phyloP scores from a whole-genome alignment of 257 asterid species.

The Ilex aquifolium region DNA sequence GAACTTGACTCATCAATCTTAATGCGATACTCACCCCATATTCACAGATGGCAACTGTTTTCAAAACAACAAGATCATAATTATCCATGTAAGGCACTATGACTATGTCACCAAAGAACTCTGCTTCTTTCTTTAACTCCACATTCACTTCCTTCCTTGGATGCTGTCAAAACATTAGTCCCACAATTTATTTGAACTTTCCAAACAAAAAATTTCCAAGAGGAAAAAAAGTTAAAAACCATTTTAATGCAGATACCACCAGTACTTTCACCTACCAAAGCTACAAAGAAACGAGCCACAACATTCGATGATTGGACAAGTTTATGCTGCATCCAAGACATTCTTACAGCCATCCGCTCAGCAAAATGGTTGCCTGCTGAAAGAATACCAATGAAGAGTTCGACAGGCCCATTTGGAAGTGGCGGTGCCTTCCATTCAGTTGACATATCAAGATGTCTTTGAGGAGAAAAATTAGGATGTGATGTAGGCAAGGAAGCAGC shows the following conservation, averaged over 20 bases:
- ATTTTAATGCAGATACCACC: neutral
- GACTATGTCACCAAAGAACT: slow-evolving; percentile 5
- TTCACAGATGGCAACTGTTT: neutral
- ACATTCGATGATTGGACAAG: slow-evolving; percentile 64
- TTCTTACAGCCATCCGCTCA: slow-evolving; percentile 93
- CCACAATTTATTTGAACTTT: neutral
- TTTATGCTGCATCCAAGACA: slow-evolving; percentile 89
- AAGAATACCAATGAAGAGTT: slow-evolving; percentile 82
- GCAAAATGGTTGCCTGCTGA: slow-evolving; percentile 98
- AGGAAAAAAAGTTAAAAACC: neutral
- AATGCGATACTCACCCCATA: neutral
- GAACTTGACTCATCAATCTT: too few relatives aligned
- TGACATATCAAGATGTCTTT: slow-evolving; percentile 80
- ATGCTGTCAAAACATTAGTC: slow-evolving; percentile 5
- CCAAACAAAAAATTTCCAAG: neutral
- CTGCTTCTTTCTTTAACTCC: neutral
- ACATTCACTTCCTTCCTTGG: neutral
- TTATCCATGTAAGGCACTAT: slow-evolving; percentile 4
- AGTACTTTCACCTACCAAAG: slow-evolving; percentile 54
- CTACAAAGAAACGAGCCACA: slow-evolving; percentile 91
- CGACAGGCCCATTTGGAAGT: slow-evolving; percentile 48
- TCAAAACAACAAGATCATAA: slow-evolving; percentile 4
- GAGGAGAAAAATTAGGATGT: slow-evolving; percentile 91
- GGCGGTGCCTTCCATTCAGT: slow-evolving; percentile 82
- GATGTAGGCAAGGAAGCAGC: slow-evolving; percentile 89